Evolutionary conservation across 805 yeast species (phyloP).

Genomic region (Hanseniaspora vineae): DNA sequence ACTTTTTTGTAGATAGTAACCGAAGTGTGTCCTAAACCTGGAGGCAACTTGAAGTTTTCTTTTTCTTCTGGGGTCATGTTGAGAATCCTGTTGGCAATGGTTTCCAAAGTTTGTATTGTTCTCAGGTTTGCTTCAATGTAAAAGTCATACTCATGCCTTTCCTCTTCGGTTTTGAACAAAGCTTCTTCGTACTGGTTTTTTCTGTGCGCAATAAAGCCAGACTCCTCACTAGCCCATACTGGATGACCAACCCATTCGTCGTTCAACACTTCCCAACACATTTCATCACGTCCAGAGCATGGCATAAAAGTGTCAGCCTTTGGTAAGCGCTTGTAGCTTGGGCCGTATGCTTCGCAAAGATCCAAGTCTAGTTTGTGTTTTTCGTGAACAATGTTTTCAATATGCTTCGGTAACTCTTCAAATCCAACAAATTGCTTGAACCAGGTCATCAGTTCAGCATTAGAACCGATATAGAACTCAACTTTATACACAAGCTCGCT

Average conservation of each 20-base stretch:
- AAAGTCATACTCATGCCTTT: conserved; percentile 92
- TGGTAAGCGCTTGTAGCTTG: conserved; percentile 85
- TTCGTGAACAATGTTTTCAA: conserved; percentile 76
- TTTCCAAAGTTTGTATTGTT: conserved; percentile 90
- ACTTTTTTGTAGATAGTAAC: conserved; percentile 88
- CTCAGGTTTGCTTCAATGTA: conserved; percentile 90
- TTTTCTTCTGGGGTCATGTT: conserved; percentile 89
- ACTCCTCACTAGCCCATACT: conserved; percentile 99
- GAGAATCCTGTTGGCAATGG: conserved; percentile 86
- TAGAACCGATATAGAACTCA: conserved; percentile 73
- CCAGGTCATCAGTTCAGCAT: conserved; percentile 75
- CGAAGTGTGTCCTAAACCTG: conserved; percentile 87
- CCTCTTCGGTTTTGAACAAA: conserved; percentile 89
- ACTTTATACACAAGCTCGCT: conserved; percentile 70
- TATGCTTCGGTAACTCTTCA: conserved; percentile 71
- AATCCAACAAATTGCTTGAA: conserved; percentile 85
- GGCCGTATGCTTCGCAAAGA: conserved; percentile 88
- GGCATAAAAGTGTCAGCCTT: conserved; percentile 94
- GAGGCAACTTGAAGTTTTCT: conserved; percentile 72
- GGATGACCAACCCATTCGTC: conserved; percentile 99
- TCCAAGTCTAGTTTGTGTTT: conserved; percentile 86
- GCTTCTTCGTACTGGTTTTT: conserved; percentile 97
- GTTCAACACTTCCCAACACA: conserved; percentile 97
- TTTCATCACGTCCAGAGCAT: conserved; percentile 94
- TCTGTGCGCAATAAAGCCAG: conserved; percentile 97